These are phyloP conservation scores for Polymyxa betae DNA, from an alignment of 208 protist genomes.

Conservation along the genomic window DNA sequence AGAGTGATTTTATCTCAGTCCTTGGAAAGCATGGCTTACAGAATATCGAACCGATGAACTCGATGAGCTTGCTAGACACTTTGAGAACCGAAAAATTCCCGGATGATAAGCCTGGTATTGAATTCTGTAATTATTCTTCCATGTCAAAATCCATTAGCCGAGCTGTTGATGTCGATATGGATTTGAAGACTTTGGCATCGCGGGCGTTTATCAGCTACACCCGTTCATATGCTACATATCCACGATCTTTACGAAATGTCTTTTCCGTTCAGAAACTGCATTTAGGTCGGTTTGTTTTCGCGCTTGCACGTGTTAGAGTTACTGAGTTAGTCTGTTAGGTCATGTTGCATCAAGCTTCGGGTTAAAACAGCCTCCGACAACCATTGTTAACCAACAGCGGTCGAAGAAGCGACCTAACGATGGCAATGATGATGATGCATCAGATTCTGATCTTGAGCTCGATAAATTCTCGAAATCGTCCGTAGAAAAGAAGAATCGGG, in stretches of 20 bases:
- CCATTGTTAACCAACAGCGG: too few species aligned
- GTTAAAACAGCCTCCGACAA: not conserved
- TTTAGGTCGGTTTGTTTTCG: not conserved
- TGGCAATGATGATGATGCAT: too few species aligned
- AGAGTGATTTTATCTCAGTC: not conserved
- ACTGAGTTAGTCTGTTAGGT: not conserved
- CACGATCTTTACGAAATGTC: not conserved
- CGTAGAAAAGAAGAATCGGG: too few species aligned
- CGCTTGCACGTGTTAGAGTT: not conserved
- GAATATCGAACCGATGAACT: constrained; percentile 23
- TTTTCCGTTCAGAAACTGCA: constrained; percentile 9
- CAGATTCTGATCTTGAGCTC: too few species aligned
- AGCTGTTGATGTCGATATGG: not conserved
- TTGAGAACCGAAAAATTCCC: not conserved
- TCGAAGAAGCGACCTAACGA: too few species aligned
- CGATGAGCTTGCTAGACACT: not conserved
- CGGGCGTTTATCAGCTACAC: constrained; percentile 39
- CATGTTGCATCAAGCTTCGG: constrained; percentile 40
- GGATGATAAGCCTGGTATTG: not conserved
- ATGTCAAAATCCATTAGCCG: not conserved
- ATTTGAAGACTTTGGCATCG: not conserved
- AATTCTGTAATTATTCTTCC: not conserved
- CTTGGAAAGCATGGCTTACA: not conserved
- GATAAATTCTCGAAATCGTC: too few species aligned
- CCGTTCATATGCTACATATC: constrained; percentile 20